Percentiles rank a stretch among this genome's conserved stretches.
Evolutionary conservation across 306 rosid species (phyloP).

Genomic region (Lablab purpureus): DNA sequence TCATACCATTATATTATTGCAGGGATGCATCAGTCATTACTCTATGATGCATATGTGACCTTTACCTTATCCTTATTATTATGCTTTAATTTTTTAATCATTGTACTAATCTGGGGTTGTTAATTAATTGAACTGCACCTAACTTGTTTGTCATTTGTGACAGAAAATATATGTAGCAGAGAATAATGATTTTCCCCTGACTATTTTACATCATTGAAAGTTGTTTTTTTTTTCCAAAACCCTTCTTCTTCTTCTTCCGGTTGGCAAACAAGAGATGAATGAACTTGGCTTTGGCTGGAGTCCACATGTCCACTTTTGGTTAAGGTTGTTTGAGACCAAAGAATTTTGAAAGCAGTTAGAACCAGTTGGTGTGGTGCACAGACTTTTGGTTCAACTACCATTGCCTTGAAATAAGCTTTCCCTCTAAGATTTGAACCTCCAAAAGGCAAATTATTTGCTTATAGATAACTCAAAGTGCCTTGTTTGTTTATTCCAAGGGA

Average conservation of each 20-base stretch:
- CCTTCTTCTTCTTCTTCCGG: not conserved
- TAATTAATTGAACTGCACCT: slow-evolving; percentile 38
- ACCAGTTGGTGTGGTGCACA: slow-evolving; percentile 24
- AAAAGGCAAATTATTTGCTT: slow-evolving; percentile 49
- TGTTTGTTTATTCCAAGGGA: slow-evolving; percentile 2
- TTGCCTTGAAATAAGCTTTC: slow-evolving; percentile 30
- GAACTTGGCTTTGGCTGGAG: slow-evolving; percentile 8
- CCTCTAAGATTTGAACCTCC: slow-evolving; percentile 29
- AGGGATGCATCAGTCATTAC: slow-evolving; percentile 18
- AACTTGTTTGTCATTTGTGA: slow-evolving; percentile 30
- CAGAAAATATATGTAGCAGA: not conserved
- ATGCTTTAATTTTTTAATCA: slow-evolving; percentile 1
- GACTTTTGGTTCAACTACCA: slow-evolving; percentile 49
- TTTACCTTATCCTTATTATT: slow-evolving; percentile 7
- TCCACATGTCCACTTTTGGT: slow-evolving; percentile 38
- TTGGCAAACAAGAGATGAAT: slow-evolving; percentile 9
- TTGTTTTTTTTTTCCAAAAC: not conserved
- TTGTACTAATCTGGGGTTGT: slow-evolving; percentile 36
- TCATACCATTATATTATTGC: slow-evolving; percentile 7
- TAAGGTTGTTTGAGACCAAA: slow-evolving; percentile 43
- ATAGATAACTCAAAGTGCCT: slow-evolving; percentile 35
- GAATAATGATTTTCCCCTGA: slow-evolving; percentile 29
- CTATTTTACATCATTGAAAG: slow-evolving; percentile 27
- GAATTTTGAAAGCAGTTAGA: slow-evolving; percentile 38
- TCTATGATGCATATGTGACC: slow-evolving; percentile 1